These are phyloP conservation scores for Trametes villosa DNA, from an alignment of 768 basidiomycete genomes.

Conservation along the genomic window DNA sequence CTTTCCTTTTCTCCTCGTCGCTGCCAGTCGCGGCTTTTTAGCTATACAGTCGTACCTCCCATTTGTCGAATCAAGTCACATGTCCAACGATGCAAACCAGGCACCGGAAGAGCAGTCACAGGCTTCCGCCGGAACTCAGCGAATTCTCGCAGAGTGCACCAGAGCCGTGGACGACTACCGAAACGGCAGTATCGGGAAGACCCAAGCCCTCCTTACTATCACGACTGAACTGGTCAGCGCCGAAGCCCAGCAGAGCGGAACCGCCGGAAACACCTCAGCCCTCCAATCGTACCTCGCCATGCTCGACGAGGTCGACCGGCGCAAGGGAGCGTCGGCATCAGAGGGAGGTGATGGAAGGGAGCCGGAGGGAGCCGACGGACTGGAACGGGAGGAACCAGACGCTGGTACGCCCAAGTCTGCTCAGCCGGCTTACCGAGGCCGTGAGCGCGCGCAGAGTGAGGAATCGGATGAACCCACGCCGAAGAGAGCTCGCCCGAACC, in stretches of 20 bases:
- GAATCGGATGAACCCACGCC: not conserved
- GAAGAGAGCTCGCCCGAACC: not conserved
- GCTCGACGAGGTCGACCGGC: slow-evolving; percentile 4
- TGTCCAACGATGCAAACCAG: too few relatives aligned
- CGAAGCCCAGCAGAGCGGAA: not conserved
- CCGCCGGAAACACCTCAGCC: not conserved
- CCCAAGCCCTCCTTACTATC: not conserved
- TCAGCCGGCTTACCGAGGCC: not conserved
- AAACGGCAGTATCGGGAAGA: not conserved
- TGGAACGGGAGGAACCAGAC: not conserved
- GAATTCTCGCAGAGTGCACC: too few relatives aligned
- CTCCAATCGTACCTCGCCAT: not conserved
- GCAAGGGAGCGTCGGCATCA: not conserved
- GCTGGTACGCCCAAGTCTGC: not conserved
- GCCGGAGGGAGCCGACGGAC: not conserved
- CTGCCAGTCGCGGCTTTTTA: not conserved
- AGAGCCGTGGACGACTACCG: too few relatives aligned
- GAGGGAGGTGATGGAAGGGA: not conserved
- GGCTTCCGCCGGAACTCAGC: too few relatives aligned
- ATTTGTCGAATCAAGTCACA: too few relatives aligned
- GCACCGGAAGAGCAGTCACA: too few relatives aligned
- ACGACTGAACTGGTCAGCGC: not conserved
- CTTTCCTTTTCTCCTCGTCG: not conserved
- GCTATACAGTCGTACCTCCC: too few relatives aligned
- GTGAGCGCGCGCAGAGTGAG: not conserved